These are phyloP conservation scores for Hanseniaspora singularis DNA, from an alignment of 805 yeast species.

Conservation along the genomic window DNA sequence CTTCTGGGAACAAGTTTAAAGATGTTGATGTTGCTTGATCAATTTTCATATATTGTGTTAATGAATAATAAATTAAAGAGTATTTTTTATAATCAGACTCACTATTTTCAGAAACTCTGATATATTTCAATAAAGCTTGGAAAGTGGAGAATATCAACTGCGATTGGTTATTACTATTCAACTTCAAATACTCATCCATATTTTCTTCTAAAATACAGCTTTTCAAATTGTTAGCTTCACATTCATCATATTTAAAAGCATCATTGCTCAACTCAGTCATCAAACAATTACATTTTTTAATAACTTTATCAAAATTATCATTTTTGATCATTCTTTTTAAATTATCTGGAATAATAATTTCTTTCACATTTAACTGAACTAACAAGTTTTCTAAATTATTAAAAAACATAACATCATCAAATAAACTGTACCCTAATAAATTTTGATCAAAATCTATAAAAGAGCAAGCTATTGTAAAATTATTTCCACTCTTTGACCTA, in stretches of 20 bases:
- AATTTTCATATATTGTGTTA: constrained; percentile 74
- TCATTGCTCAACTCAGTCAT: constrained; percentile 46
- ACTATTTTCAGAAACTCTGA: constrained; percentile 38
- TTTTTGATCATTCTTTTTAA: constrained; percentile 32
- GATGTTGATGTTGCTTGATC: constrained; percentile 87
- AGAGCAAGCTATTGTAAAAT: constrained; percentile 57
- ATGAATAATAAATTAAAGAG: constrained; percentile 51
- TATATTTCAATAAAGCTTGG: constrained; percentile 52
- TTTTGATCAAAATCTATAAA: constrained; percentile 63
- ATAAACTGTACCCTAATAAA: constrained; percentile 64
- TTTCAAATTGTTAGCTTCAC: constrained; percentile 59
- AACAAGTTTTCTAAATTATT: constrained; percentile 76
- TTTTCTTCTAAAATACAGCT: constrained; percentile 49
- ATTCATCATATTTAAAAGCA: constrained; percentile 52
- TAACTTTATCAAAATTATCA: constrained; percentile 53
- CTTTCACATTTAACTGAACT: constrained; percentile 83
- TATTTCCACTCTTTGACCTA: constrained; percentile 24
- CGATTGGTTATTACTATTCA: constrained; percentile 15
- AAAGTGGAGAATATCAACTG: constrained; percentile 3
- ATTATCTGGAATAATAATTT: constrained; percentile 49
- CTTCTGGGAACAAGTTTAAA: constrained; percentile 63
- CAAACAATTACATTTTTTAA: constrained; percentile 69
- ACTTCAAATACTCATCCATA: constrained; percentile 5
- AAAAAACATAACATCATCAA: constrained; percentile 67
- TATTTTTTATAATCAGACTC: constrained; percentile 44